Percentiles rank a stretch among this genome's conserved stretches.
Conservation (phyloP, 768 basidiomycete genomes). For the Suillus subaureus region DNA sequence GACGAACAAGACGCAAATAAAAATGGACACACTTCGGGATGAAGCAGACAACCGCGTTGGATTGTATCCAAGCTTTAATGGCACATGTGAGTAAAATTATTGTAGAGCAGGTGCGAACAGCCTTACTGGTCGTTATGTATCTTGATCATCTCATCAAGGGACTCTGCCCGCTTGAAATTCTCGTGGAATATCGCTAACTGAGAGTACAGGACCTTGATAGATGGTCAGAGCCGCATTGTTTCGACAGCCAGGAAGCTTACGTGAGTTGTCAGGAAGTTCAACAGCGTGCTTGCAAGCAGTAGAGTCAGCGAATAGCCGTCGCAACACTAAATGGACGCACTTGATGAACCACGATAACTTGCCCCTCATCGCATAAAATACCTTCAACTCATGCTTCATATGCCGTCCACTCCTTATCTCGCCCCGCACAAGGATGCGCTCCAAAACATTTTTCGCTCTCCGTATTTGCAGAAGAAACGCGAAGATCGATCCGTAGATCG, state of each 20-base stretch:
- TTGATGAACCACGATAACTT: constrained; percentile 85
- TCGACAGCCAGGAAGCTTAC: constrained; percentile 39
- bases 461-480: constrained; percentile 73
- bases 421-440: constrained; percentile 68
- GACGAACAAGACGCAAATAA: neutral
- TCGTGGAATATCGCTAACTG: constrained; percentile 64
- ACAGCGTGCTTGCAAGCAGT: constrained; percentile 49
- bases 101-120: neutral
- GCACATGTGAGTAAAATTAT: neutral
- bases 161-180: constrained; percentile 51
- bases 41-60: constrained; percentile 63
- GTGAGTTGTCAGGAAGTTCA: constrained; percentile 75
- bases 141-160: constrained; percentile 76
- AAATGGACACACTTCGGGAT: constrained; percentile 49
- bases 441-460: constrained; percentile 70
- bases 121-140: constrained; percentile 73
- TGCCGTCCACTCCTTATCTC: constrained; percentile 37
- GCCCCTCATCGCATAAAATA: constrained; percentile 75
- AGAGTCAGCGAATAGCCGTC: constrained; percentile 5
- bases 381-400: constrained; percentile 55
- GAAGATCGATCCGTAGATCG: constrained; percentile 68
- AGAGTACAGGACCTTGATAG: constrained; percentile 63
- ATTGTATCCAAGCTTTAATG: constrained; percentile 58
- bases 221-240: constrained; percentile 1
- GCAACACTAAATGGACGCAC: constrained; percentile 44